Percentiles rank a stretch among this genome's conserved stretches.
These are phyloP conservation scores for Fusarium neocosmosporiellum DNA, from an alignment of 2,329 filamentous ascomycete species.

Conservation along the genomic window DNA sequence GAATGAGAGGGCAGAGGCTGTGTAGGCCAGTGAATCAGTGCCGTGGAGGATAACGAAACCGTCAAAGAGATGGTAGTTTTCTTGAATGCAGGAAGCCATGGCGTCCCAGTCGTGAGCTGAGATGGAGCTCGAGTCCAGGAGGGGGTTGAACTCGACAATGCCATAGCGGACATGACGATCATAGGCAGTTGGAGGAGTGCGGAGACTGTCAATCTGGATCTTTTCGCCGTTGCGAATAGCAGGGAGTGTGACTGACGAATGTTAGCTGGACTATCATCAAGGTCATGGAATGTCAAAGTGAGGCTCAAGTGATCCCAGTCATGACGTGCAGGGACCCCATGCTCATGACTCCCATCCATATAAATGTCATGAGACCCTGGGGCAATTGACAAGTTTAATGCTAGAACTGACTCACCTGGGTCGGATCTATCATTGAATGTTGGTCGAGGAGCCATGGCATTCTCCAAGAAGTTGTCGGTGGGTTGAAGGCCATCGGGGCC, in stretches of 20 bases:
- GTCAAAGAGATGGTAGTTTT: slow-evolving; percentile 90
- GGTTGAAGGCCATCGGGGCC: slow-evolving; percentile 84
- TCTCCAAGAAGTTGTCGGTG: slow-evolving; percentile 81
- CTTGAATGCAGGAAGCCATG: slow-evolving; percentile 81
- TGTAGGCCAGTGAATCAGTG: slow-evolving; percentile 90
- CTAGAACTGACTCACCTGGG: slow-evolving; percentile 37
- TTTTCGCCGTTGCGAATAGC: slow-evolving; percentile 63
- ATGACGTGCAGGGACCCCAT: background rate
- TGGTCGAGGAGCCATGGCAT: slow-evolving; percentile 82
- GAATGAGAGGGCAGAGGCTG: slow-evolving; percentile 89
- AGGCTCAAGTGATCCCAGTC: background rate
- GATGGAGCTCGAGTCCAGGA: slow-evolving; percentile 92
- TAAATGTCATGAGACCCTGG: background rate
- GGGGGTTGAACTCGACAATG: slow-evolving; percentile 83
- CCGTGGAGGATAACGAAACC: slow-evolving; percentile 92
- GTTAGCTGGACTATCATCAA: background rate
- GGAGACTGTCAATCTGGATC: slow-evolving; percentile 72
- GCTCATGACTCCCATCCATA: background rate
- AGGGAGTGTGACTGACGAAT: slow-evolving; percentile 57
- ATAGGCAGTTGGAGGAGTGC: slow-evolving; percentile 84
- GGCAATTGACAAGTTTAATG: background rate
- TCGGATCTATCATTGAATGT: slow-evolving; percentile 80
- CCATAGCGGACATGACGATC: slow-evolving; percentile 84
- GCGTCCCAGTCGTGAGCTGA: slow-evolving; percentile 87
- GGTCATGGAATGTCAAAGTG: background rate